Base-by-base conservation (phyloP, 768 basidiomycete genomes). In the Russula olivacea region DNA sequence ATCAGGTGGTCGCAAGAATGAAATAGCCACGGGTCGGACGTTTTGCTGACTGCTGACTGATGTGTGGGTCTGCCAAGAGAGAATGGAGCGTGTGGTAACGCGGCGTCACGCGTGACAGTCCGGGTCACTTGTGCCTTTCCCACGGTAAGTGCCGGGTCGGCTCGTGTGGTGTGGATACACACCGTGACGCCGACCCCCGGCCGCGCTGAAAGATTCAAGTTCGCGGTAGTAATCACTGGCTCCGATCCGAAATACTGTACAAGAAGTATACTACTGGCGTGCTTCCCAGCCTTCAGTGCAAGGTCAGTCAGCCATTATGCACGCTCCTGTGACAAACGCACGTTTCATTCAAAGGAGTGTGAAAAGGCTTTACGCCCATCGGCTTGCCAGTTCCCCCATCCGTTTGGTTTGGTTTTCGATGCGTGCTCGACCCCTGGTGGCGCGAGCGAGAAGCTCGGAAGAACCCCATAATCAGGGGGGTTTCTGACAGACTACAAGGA, bases 391-490 rank as follows among this genome's bases (percentile, higher is more conserved):
- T 21, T 6, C 21, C 15, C 25, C 14, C 55, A 19, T 38, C 19
- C 34, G 23, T 28, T 61, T 23, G 17, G n/a, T 28, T 32, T 28
- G 2, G 2, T 19, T 21, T 12, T 17, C 15, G 45, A 28, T 28
- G 28, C 4, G 52, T 19, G 17, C 41, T 45, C n/a, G 55, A 40
- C 32, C 61, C 50, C 45, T 54, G 38, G 51, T 52, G 43, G 55
- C 49, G 53, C n/a, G 21, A 4, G 5, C 32, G 34, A 48, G 52
- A 38, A 54, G 32, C 52, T 53, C 7, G 32, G 21, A 47, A 47
- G n/a, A 47, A 47, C 45, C 41, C 51, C 41, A 51, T 51, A 52
- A 52, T 40, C 21, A 25, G 12, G 50, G 50, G 28, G 7, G 2
- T 3, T 36, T 28, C 25, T 23, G 36, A 45, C 40, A n/a, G 3